These are phyloP conservation scores for Aspergillus hiratsukae DNA, from an alignment of 2,329 filamentous ascomycete genomes.

Conservation along the genomic window DNA sequence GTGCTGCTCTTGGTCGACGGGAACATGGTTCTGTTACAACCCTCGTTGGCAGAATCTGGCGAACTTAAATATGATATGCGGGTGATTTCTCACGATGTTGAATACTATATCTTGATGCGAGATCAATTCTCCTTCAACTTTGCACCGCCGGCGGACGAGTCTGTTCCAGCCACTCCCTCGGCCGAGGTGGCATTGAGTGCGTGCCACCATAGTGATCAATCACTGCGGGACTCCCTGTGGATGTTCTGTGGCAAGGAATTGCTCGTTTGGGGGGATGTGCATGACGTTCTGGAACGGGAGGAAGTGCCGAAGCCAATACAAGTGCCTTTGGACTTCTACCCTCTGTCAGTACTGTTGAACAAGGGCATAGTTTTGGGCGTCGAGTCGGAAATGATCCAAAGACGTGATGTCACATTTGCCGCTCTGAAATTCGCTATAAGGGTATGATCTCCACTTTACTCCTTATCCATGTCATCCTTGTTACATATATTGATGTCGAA, in stretches of 20 bases:
- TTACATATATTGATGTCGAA: conserved; percentile 9
- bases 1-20: conserved; percentile 96
- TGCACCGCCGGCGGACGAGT: conserved; percentile 44
- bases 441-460: conserved; percentile 49
- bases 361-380: conserved; percentile 89
- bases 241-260: conserved; percentile 84
- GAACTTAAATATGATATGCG: conserved; percentile 98
- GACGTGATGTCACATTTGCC: conserved; percentile 85
- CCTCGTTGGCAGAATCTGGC: conserved; percentile 74
- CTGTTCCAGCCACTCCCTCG: conserved; percentile 47
- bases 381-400: conserved; percentile 88
- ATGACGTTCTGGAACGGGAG: conserved; percentile 71
- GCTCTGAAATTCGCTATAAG: conserved; percentile 83
- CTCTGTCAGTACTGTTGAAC: conserved; percentile 76
- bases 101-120: conserved; percentile 89
- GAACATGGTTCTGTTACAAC: conserved; percentile 87
- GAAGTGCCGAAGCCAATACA: conserved; percentile 71
- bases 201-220: conserved; percentile 44
- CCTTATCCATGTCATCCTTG: not conserved
- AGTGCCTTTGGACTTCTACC: conserved; percentile 91
- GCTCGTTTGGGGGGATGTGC: conserved; percentile 82
- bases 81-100: conserved; percentile 90
- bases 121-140: conserved; percentile 63
- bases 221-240: conserved; percentile 85
- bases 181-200: conserved; percentile 43